A percentile compares a stretch with the other conserved stretches of the same genome.
Evolutionary conservation across 371 early-diverging fungal genomes (phyloP).

Genomic region (Synchytrium microbalum): DNA sequence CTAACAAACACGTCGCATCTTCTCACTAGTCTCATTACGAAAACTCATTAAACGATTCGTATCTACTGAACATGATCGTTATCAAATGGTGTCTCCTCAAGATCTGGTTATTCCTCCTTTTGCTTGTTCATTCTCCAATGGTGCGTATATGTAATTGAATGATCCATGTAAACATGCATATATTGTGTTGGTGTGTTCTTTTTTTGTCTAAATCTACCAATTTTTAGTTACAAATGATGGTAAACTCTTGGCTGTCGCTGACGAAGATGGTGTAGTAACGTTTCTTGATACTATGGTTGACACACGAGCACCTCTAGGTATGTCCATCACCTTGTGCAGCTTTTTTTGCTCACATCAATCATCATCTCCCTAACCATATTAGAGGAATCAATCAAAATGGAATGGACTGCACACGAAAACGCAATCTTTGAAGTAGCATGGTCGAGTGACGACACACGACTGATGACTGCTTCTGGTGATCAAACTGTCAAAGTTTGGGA

Average conservation of each 20-base stretch:
- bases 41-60: neutral
- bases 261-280: slow-evolving; percentile 52
- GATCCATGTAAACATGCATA: no score
- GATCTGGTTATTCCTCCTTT: slow-evolving; percentile 2
- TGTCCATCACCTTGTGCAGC: neutral
- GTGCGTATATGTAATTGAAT: no score
- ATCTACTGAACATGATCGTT: neutral
- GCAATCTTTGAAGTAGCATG: slow-evolving; percentile 55
- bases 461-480: slow-evolving; percentile 57
- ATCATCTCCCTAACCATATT: neutral
- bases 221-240: slow-evolving; percentile 34
- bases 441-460: slow-evolving; percentile 41
- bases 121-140: neutral
- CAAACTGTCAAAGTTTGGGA: slow-evolving; percentile 53
- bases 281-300: slow-evolving; percentile 44
- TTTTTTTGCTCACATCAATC: neutral
- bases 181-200: no score
- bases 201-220: no score
- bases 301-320: slow-evolving; percentile 26
- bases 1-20: no score
- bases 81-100: neutral
- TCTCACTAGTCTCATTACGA: slow-evolving; percentile 1
- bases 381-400: slow-evolving; percentile 5
- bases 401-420: slow-evolving; percentile 41
- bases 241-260: slow-evolving; percentile 50